Conservation (phyloP, 2,329 filamentous ascomycete genomes). For the Phyllosticta citrichinensis region DNA sequence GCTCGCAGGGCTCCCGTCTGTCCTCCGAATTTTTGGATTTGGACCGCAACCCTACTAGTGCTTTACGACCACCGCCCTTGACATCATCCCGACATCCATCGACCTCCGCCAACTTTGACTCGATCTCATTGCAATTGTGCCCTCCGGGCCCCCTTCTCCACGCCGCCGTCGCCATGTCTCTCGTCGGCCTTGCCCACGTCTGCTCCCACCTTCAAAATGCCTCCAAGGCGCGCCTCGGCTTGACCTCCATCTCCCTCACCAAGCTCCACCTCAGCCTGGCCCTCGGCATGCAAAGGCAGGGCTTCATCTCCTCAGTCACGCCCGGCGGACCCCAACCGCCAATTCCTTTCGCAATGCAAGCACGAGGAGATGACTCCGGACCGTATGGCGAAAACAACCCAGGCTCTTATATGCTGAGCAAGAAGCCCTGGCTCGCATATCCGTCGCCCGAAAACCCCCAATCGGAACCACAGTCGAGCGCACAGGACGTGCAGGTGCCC, state of each 20-base stretch:
- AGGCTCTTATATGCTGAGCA: conserved; percentile 13
- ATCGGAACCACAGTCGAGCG: not conserved
- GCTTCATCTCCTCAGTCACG: conserved; percentile 71
- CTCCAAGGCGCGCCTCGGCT: conserved; percentile 67
- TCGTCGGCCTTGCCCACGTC: conserved; percentile 66
- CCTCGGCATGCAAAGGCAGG: conserved; percentile 69
- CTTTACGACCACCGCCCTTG: not conserved
- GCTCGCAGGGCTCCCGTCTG: conserved; percentile 10
- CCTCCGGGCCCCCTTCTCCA: conserved; percentile 8
- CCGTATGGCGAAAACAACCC: too few relatives aligned
- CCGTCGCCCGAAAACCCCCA: conserved; percentile 2
- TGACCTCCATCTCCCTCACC: conserved; percentile 72
- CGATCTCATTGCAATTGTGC: not conserved
- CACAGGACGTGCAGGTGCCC: conserved; percentile 19
- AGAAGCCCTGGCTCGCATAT: conserved; percentile 33
- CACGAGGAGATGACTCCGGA: not conserved
- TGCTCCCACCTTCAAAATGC: conserved; percentile 91
- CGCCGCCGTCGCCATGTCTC: conserved; percentile 46
- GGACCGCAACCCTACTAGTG: not conserved
- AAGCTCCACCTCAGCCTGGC: conserved; percentile 70
- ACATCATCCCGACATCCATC: not conserved
- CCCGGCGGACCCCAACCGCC: conserved; percentile 54
- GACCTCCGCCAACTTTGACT: not conserved
- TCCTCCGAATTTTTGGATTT: conserved; percentile 17
- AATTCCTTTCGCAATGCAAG: conserved; percentile 3